A percentile compares a stretch with the other conserved stretches of the same genome.
These are phyloP conservation scores for Anthostomella pinea DNA, from an alignment of 2,329 filamentous ascomycete genomes.

Conservation along the genomic window DNA sequence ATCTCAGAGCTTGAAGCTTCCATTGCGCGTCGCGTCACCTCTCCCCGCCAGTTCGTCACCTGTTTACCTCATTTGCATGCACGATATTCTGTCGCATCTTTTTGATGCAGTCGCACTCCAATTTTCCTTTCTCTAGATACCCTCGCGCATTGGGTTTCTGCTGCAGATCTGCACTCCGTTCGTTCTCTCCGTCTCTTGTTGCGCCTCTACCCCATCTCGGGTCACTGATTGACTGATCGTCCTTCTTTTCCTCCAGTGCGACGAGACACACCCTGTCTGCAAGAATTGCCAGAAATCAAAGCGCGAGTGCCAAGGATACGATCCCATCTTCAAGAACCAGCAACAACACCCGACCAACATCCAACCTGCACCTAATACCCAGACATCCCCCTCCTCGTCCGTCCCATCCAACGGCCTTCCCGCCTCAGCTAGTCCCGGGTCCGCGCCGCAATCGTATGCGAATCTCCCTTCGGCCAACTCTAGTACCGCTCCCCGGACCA, in stretches of 20 bases:
- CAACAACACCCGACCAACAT: conserved; percentile 58
- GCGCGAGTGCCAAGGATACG: conserved; percentile 82
- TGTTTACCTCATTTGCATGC: too few relatives aligned
- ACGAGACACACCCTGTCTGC: conserved; percentile 91
- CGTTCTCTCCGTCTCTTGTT: too few relatives aligned
- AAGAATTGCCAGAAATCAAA: conserved; percentile 88
- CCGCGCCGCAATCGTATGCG: conserved; percentile 25
- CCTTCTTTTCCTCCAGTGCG: conserved; percentile 72
- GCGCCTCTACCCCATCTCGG: conserved; percentile 21
- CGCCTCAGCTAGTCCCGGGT: conserved; percentile 19
- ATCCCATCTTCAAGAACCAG: conserved; percentile 78
- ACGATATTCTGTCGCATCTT: too few relatives aligned
- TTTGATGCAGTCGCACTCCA: too few relatives aligned
- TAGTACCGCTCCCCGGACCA: conserved; percentile 23
- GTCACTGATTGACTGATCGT: conserved; percentile 1
- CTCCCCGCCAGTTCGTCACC: too few relatives aligned
- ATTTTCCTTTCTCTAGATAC: too few relatives aligned
- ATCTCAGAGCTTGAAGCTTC: too few relatives aligned
- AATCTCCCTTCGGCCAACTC: conserved; percentile 27
- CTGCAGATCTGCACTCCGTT: too few relatives aligned
- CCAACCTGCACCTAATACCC: conserved; percentile 62
- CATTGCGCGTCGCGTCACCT: too few relatives aligned
- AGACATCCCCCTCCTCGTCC: conserved; percentile 27
- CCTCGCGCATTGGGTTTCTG: too few relatives aligned
- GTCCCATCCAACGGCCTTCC: conserved; percentile 27